Percentiles rank a stretch among this genome's conserved stretches.
phyloP scores from a whole-genome alignment of 2,329 filamentous ascomycete species.

The Monilinia vaccinii-corymbosi region DNA sequence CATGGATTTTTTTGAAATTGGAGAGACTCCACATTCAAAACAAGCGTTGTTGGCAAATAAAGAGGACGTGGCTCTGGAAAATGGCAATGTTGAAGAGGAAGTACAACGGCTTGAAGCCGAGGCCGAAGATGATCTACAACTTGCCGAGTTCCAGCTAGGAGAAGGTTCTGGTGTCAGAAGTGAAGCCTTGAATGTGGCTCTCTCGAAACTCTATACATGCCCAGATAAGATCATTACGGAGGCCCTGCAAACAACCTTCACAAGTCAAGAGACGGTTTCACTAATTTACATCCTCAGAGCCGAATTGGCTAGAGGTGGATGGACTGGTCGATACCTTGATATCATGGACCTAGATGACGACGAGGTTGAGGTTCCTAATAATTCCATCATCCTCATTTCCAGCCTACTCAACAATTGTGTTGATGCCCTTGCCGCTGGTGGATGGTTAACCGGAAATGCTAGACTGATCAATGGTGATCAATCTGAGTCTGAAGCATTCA shows the following conservation, averaged over 20 bases:
- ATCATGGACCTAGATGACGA: constrained; percentile 39
- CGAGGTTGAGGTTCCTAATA: constrained; percentile 48
- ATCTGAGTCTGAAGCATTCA: constrained; percentile 50
- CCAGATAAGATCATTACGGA: constrained; percentile 50
- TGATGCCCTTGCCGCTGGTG: constrained; percentile 64
- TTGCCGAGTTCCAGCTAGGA: constrained; percentile 58
- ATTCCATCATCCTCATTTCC: constrained; percentile 61
- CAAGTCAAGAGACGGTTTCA: constrained; percentile 58
- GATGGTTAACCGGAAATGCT: constrained; percentile 60
- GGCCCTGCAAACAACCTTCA: constrained; percentile 53
- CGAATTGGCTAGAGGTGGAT: constrained; percentile 65
- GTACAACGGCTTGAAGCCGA: constrained; percentile 45
- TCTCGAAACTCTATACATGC: constrained; percentile 60
- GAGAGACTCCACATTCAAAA: constrained; percentile 19
- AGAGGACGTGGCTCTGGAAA: constrained; percentile 9
- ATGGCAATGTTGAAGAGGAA: constrained; percentile 31
- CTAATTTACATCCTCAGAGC: constrained; percentile 64
- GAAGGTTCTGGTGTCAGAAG: constrained; percentile 54
- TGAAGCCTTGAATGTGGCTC: constrained; percentile 55
- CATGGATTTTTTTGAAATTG: constrained; percentile 42
- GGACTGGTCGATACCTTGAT: constrained; percentile 63
- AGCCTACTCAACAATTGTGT: constrained; percentile 64
- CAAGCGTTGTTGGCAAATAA: constrained; percentile 24
- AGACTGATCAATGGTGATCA: constrained; percentile 39
- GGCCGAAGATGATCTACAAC: constrained; percentile 55